These are phyloP conservation scores for Candida argentea DNA, from an alignment of 805 yeast species.

Conservation along the genomic window DNA sequence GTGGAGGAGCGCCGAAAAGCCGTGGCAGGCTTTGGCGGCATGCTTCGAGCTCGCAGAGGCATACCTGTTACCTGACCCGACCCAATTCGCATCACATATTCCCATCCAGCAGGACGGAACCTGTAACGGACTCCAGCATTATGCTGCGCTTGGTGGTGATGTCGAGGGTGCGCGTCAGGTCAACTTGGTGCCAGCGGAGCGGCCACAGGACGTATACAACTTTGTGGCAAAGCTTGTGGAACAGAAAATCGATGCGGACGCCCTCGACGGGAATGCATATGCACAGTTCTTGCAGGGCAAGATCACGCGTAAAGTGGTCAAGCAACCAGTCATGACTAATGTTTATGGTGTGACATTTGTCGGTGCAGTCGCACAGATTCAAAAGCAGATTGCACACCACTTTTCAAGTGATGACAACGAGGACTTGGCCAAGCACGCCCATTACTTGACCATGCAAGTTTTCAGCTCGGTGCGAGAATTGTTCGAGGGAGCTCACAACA, in stretches of 20 bases:
- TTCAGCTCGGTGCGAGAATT: conserved; percentile 77
- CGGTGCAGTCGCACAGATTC: conserved; percentile 87
- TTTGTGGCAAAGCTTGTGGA: conserved; percentile 60
- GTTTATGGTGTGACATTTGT: conserved; percentile 94
- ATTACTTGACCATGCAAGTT: conserved; percentile 68
- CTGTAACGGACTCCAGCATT: conserved; percentile 78
- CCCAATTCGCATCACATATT: conserved; percentile 54
- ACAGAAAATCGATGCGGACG: conserved; percentile 43
- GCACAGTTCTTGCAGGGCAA: conserved; percentile 51
- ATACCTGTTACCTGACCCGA: conserved; percentile 50
- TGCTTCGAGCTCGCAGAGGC: conserved; percentile 62
- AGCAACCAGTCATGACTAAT: conserved; percentile 96
- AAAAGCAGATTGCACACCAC: conserved; percentile 58
- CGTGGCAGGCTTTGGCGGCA: conserved; percentile 73
- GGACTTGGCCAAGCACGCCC: conserved; percentile 30
- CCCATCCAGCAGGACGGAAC: conserved; percentile 87
- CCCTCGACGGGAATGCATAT: conserved; percentile 40
- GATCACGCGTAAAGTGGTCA: conserved; percentile 79
- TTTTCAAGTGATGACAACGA: conserved; percentile 37
- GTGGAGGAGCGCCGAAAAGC: conserved; percentile 72
- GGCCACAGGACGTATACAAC: conserved; percentile 69
- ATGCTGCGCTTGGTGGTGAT: conserved; percentile 84
- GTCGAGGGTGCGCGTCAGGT: conserved; percentile 75
- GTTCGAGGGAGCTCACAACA: conserved; percentile 85
- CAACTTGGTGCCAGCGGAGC: conserved; percentile 57